Evolutionary conservation across 306 rosid species (phyloP).

Genomic region (Sesbania bispinosa): DNA sequence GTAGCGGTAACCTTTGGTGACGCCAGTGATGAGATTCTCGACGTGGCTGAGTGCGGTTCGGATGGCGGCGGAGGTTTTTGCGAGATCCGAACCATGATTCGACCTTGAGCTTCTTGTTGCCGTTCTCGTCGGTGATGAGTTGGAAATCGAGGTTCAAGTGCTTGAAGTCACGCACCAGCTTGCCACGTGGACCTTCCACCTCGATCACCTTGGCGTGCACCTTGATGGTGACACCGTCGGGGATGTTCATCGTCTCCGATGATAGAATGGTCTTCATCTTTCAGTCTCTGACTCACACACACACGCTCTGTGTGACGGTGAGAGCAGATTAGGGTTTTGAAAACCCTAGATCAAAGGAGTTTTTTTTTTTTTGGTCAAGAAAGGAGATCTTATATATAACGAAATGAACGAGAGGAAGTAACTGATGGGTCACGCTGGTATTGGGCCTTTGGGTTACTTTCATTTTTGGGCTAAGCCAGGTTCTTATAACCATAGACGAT

Average conservation of each 20-base stretch:
- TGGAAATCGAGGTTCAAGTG: slow-evolving; percentile 72
- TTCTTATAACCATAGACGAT: too few relatives aligned
- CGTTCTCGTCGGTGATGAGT: slow-evolving; percentile 55
- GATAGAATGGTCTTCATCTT: slow-evolving; percentile 74
- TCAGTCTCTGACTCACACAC: not conserved
- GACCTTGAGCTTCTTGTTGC: slow-evolving; percentile 50
- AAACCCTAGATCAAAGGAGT: not conserved
- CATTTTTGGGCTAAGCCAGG: too few relatives aligned
- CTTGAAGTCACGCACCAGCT: slow-evolving; percentile 70
- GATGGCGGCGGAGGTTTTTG: slow-evolving; percentile 82
- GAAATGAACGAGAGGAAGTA: too few relatives aligned
- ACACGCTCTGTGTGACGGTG: not conserved
- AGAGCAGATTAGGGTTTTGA: not conserved
- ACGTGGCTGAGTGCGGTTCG: slow-evolving; percentile 80
- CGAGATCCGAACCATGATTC: slow-evolving; percentile 72
- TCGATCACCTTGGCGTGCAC: slow-evolving; percentile 74
- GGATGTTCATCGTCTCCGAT: slow-evolving; percentile 69
- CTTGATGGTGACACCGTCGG: slow-evolving; percentile 67
- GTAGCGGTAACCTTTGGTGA: slow-evolving; percentile 80
- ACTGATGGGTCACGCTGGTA: too few relatives aligned
- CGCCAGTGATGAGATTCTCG: slow-evolving; percentile 71
- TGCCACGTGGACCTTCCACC: slow-evolving; percentile 82
- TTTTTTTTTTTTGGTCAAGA: too few relatives aligned
- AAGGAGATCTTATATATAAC: too few relatives aligned
- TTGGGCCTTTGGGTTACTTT: too few relatives aligned